Percentiles rank a stretch among this genome's conserved stretches.
phyloP scores from a whole-genome alignment of 2,329 filamentous ascomycete species.

The Sporothrix sp. region DNA sequence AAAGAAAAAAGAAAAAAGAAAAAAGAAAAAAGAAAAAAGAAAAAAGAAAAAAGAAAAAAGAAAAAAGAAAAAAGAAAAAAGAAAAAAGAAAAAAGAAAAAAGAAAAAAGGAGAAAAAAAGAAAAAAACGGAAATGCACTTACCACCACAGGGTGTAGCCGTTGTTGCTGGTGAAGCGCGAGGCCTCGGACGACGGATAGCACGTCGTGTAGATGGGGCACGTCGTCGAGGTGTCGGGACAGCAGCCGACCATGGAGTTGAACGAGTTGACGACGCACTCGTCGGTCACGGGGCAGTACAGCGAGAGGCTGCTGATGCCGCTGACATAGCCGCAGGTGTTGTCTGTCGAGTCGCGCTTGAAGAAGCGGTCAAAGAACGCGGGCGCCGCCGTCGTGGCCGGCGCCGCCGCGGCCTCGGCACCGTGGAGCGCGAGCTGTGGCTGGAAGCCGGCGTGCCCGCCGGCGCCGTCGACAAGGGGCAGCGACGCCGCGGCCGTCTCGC shows the following conservation, averaged over 20 bases:
- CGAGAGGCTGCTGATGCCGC: constrained; percentile 21
- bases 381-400: constrained; percentile 17
- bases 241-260: constrained; percentile 23
- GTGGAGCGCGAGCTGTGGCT: constrained; percentile 14
- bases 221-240: constrained; percentile 21
- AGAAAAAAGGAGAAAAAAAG: too few relatives aligned
- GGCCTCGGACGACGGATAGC: constrained; percentile 22
- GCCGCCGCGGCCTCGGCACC: constrained; percentile 4
- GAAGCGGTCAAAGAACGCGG: constrained; percentile 12
- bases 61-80: too few relatives aligned
- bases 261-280: constrained; percentile 24
- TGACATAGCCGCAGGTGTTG: constrained; percentile 27
- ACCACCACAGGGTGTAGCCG: constrained; percentile 26
- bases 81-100: background rate
- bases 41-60: too few relatives aligned
- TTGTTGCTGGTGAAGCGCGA: constrained; percentile 19
- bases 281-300: constrained; percentile 23
- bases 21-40: too few relatives aligned
- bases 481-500: constrained; percentile 17
- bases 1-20: too few relatives aligned
- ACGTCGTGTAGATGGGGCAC: constrained; percentile 23
- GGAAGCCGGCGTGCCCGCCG: constrained; percentile 10
- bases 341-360: constrained; percentile 20
- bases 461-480: background rate
- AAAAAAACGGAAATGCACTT: constrained; percentile 11